Base-by-base conservation (phyloP, 2,329 filamentous ascomycete species). In the Diaporthe ampelina region DNA sequence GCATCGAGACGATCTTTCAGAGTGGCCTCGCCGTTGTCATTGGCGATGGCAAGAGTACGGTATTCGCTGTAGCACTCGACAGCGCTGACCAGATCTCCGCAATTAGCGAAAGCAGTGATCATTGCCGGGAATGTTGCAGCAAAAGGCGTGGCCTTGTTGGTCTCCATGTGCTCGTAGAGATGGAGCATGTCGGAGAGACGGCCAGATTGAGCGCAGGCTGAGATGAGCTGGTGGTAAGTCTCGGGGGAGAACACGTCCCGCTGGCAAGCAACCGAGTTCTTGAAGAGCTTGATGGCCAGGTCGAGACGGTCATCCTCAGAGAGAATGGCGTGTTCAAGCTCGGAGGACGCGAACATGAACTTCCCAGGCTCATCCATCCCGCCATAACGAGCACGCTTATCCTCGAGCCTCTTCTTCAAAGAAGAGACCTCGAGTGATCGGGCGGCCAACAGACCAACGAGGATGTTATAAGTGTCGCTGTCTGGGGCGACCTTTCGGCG, bases 51-150 rank as follows among this genome's bases (percentile, higher is more conserved):
- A 56, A 98, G 88, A 59, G 91, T 90, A 80, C 95, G 95, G 88
- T 98, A 98, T 84, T 98, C 94, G 77, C 97, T 96, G 85, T 98
- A 99, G 84, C 95, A 95, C 82, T 98, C 95, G 9, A 98, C 94
- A 26, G 95, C 97, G 78, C 94, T 97, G 79, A 92, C 88, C 58
- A 98, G 86, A 81, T 98, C 95, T 67, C 95, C 94, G 15, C 90
- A 90, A 56, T 90, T 90, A 75, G 94, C 94, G 81, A 98, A 98
- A 0, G 95, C 95, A n/a, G 94, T 92, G 82, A 99, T 98, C 94
- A 99, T 98, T 24, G 93, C 90, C 1, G 95, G 94, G 84, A 98
- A 98, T 70, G 96, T 94, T 59, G 93, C 91, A 8, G 95, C 93
- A 74, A 93, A 92, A 0, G 96, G 94, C 21, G 91, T 89, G 29